phyloP scores from a whole-genome alignment of 164 flowering plant species.

The Dillenia turbinata region DNA sequence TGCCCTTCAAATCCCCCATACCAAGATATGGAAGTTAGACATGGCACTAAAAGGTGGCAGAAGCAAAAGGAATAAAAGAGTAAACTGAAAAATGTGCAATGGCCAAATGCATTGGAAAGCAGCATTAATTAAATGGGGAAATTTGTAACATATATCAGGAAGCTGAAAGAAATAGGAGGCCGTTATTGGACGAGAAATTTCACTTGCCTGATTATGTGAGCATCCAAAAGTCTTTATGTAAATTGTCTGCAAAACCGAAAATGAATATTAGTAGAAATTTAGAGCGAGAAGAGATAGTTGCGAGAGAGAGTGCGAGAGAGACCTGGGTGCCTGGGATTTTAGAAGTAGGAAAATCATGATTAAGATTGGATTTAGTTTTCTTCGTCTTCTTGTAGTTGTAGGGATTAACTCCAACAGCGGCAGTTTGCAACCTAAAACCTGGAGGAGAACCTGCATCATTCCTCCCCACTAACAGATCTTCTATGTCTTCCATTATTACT shows the following conservation, averaged over 20 bases:
- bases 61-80: too few species aligned
- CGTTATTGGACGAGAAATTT: not conserved
- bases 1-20: too few species aligned
- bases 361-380: constrained; percentile 9
- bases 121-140: too few species aligned
- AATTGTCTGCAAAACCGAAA: constrained; percentile 51
- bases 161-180: not conserved
- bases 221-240: constrained; percentile 96
- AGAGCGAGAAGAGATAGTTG: not conserved
- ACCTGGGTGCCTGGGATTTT: constrained; percentile 91
- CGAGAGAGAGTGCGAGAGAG: not conserved
- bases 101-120: too few species aligned
- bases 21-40: too few species aligned
- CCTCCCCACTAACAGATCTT: constrained; percentile 53
- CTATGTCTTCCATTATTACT: constrained; percentile 77
- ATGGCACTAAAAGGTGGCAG: too few species aligned
- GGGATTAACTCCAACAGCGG: constrained; percentile 59
- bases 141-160: too few species aligned
- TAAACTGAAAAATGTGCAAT: too few species aligned
- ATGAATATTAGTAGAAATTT: not conserved
- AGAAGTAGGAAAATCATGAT: constrained; percentile 16
- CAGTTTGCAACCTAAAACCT: constrained; percentile 70
- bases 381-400: constrained; percentile 28
- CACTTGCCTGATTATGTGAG: constrained; percentile 91
- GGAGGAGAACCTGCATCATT: constrained; percentile 63